These are phyloP conservation scores for Neocatenulostroma microsporum DNA, from an alignment of 2,329 filamentous ascomycete species.

Conservation along the genomic window DNA sequence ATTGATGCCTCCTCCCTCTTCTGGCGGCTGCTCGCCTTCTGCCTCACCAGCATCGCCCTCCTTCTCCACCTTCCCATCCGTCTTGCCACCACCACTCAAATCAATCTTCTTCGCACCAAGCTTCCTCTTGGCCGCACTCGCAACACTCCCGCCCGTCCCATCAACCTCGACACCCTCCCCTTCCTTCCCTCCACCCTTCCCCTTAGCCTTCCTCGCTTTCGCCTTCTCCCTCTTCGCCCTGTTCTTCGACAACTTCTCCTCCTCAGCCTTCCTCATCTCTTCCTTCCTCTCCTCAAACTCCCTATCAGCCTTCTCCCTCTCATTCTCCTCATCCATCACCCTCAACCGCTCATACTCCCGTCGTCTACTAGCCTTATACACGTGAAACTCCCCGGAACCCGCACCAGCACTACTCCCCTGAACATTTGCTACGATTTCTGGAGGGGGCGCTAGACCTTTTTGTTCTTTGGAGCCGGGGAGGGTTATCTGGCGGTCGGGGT, in stretches of 20 bases:
- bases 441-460: slow-evolving; percentile 52
- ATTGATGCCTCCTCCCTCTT: no score
- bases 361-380: slow-evolving; percentile 90
- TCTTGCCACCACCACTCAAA: no score
- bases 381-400: slow-evolving; percentile 92
- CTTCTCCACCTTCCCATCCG: no score
- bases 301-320: slow-evolving; percentile 59
- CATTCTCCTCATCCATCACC: slow-evolving; percentile 80
- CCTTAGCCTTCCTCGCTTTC: slow-evolving; percentile 53
- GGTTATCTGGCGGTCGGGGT: slow-evolving; percentile 65
- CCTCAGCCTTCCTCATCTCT: slow-evolving; percentile 58
- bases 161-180: no score
- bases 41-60: no score
- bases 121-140: slow-evolving; percentile 25
- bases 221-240: slow-evolving; percentile 67
- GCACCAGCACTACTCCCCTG: slow-evolving; percentile 90
- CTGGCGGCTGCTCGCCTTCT: no score
- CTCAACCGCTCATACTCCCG: slow-evolving; percentile 87
- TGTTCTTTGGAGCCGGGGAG: no score
- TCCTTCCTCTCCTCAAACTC: slow-evolving; percentile 58
- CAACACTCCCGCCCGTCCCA: slow-evolving; percentile 10
- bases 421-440: slow-evolving; percentile 94
- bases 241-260: slow-evolving; percentile 72
- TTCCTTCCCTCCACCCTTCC: slow-evolving; percentile 29
- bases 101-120: slow-evolving; percentile 25